Evolutionary conservation across 352 stramenopile species (phyloP), one percentile per base, ranked within the genome.

Genomic region (Phytopythium chamaehyphon): DNA sequence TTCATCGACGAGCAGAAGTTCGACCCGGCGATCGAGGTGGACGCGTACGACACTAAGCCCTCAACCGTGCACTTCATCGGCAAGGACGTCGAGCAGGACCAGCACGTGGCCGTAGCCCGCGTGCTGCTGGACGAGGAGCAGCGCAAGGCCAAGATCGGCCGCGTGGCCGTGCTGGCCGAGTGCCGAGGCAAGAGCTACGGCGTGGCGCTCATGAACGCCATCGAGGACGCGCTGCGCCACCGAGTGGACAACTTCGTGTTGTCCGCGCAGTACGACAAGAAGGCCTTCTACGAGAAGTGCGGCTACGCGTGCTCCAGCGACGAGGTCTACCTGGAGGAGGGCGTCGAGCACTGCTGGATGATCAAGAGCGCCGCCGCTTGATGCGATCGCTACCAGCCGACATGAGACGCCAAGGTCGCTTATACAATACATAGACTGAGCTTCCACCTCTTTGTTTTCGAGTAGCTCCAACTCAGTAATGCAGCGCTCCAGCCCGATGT

Each of bases 281-380:
- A 72, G 35, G 72, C 48, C 1, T 90, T 90, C 57, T 90, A 88
- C 49, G 69, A 76, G 40, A 83, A 82, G 47, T 88, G 79, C 37
- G 79, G 79, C 24, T 90, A 88, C 59, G 50, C 49, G 21, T 73
- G 61, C 45, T 15, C 60, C 8, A 82, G 43, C 18, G 70, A 77
- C 45, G 73, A 84, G 40, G 64, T 83, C 8, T 83, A 82, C 39
- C 33, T 85, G 14, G 74, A 88, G 6, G 63, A 82, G 51, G 70
- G 61, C 22, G 66, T 71, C 0, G 51, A 76, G 54, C 78, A 90
- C 53, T 90, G 73, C 54, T 70, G 64, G 55, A 83, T 83, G 72
- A 47, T 62, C 31, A 83, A 83, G 50, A 51, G 45, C 45, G 28
- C 45, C 6, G 45, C 39, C 19, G 22, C 22, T 9, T 24, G n/a